phyloP scores from a whole-genome alignment of 352 stramenopile genomes.

The Synura sp. region DNA sequence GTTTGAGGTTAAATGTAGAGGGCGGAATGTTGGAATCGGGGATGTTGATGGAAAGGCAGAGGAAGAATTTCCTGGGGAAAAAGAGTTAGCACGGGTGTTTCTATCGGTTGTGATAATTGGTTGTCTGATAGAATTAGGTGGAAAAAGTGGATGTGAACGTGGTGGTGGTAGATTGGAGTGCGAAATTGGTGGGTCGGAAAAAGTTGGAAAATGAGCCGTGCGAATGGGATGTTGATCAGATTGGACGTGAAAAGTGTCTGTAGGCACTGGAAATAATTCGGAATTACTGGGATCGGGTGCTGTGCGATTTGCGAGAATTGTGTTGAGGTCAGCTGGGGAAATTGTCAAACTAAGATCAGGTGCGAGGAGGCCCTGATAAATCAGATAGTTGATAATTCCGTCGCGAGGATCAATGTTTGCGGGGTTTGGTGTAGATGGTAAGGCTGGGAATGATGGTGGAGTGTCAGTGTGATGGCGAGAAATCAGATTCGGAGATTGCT shows the following conservation, averaged over 20 bases:
- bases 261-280: constrained; percentile 30
- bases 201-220: constrained; percentile 29
- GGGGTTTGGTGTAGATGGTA: no score
- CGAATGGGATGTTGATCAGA: constrained; percentile 24
- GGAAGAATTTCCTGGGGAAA: constrained; percentile 26
- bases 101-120: constrained; percentile 28
- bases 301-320: no score
- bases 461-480: no score
- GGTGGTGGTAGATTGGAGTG: constrained; percentile 27
- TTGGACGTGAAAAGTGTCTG: constrained; percentile 27
- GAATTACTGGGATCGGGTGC: constrained; percentile 16
- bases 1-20: constrained; percentile 31
- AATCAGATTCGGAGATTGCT: no score
- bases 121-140: constrained; percentile 28
- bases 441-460: no score
- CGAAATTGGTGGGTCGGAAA: constrained; percentile 28
- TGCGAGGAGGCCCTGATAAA: no score
- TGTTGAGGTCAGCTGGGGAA: no score
- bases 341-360: no score
- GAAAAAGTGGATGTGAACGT: constrained; percentile 21
- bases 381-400: no score
- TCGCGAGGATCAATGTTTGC: no score
- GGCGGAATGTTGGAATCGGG: constrained; percentile 25
- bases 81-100: constrained; percentile 22
- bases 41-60: constrained; percentile 26